Evolutionary conservation across 2,329 filamentous ascomycete genomes (phyloP).

Genomic region (Claviceps monticola): DNA sequence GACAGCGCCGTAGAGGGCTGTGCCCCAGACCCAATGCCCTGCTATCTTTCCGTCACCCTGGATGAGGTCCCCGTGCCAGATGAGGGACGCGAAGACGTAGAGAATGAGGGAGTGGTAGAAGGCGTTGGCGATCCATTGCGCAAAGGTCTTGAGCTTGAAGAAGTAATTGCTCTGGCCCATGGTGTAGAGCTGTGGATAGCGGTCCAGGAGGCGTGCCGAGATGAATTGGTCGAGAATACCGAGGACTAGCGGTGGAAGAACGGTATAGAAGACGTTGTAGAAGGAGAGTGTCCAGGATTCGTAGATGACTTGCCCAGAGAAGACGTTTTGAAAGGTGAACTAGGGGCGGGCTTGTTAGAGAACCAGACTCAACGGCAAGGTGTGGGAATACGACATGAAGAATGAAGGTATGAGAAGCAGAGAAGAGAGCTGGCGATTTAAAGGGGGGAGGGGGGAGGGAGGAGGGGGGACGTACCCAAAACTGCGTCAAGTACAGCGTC

Average conservation of each 20-base stretch:
- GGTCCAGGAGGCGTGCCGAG: constrained; percentile 80
- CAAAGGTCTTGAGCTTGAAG: constrained; percentile 86
- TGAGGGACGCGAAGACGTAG: constrained; percentile 71
- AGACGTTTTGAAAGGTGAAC: constrained; percentile 97
- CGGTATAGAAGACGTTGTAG: constrained; percentile 97
- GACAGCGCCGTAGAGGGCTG: constrained; percentile 86
- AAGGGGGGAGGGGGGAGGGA: not conserved
- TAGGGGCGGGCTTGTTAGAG: constrained; percentile 17
- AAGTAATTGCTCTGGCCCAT: constrained; percentile 87
- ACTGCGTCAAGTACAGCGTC: constrained; percentile 95
- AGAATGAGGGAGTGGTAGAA: constrained; percentile 91
- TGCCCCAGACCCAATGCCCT: constrained; percentile 97
- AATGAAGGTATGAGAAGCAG: not conserved
- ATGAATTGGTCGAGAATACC: constrained; percentile 98
- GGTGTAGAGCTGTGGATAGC: constrained; percentile 90
- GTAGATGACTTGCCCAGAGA: constrained; percentile 95
- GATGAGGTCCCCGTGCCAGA: constrained; percentile 71
- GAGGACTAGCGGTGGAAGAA: constrained; percentile 82
- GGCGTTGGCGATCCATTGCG: constrained; percentile 83
- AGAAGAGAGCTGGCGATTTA: not conserved
- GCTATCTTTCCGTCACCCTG: constrained; percentile 67
- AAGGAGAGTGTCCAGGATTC: constrained; percentile 99
- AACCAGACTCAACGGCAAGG: no score
- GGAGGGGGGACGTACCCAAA: constrained; percentile 61
- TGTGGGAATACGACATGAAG: no score